phyloP scores from a whole-genome alignment of 2,329 filamentous ascomycete species.

The Fusarium luffae region DNA sequence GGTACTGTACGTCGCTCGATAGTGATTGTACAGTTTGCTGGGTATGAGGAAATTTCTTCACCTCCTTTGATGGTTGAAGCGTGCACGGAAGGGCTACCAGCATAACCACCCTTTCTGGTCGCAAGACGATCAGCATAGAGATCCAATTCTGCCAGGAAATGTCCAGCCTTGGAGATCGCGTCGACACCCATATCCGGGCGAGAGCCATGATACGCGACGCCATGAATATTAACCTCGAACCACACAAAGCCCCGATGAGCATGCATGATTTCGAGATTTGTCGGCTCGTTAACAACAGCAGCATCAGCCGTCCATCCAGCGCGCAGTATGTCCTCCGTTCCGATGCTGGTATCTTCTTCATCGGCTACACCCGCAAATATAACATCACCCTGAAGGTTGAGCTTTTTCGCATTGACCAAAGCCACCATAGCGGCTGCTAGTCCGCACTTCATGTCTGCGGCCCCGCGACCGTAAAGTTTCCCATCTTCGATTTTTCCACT shows the following conservation, averaged over 20 bases:
- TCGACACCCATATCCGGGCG: conserved; percentile 59
- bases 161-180: conserved; percentile 60
- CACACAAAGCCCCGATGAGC: conserved; percentile 64
- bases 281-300: conserved; percentile 63
- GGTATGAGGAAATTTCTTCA: conserved; percentile 64
- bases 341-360: conserved; percentile 62
- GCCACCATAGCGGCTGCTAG: conserved; percentile 59
- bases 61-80: conserved; percentile 61
- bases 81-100: conserved; percentile 58
- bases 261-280: conserved; percentile 54
- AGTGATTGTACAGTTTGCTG: conserved; percentile 59
- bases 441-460: conserved; percentile 64
- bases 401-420: conserved; percentile 52
- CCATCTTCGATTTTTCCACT: conserved; percentile 55
- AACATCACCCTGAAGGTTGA: conserved; percentile 58
- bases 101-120: conserved; percentile 43
- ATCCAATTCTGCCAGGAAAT: conserved; percentile 59
- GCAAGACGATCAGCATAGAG: conserved; percentile 52
- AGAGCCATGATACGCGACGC: conserved; percentile 57
- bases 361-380: conserved; percentile 65
- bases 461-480: conserved; percentile 58
- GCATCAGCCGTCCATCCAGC: conserved; percentile 65
- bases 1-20: conserved; percentile 62
- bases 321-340: conserved; percentile 61
- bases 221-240: conserved; percentile 56